Evolutionary conservation across 805 yeast species (phyloP).

Genomic region (Ogataea haglerorum): DNA sequence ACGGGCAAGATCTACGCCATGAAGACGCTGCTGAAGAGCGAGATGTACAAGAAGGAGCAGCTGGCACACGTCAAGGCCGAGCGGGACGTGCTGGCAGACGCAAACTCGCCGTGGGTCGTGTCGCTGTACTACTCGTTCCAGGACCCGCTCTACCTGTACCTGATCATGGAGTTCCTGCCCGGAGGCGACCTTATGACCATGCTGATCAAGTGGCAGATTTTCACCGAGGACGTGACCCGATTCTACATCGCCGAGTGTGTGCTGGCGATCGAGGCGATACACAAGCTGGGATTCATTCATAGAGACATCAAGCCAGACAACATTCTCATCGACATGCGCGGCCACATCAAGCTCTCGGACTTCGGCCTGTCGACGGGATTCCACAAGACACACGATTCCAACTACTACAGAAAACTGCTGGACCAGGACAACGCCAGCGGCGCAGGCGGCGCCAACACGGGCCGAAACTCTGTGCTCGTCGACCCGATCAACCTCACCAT

Average conservation of each 20-base stretch:
- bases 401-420: slow-evolving; percentile 76
- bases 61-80: slow-evolving; percentile 94
- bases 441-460: slow-evolving; percentile 31
- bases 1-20: slow-evolving; percentile 90
- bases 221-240: slow-evolving; percentile 88
- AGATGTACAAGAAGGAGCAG: slow-evolving; percentile 93
- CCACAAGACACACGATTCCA: slow-evolving; percentile 88
- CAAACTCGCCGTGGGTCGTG: slow-evolving; percentile 87
- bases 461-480: slow-evolving; percentile 77
- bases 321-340: slow-evolving; percentile 61
- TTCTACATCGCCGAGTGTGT: slow-evolving; percentile 97
- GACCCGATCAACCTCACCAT: slow-evolving; percentile 94
- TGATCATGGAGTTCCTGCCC: slow-evolving; percentile 79
- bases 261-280: slow-evolving; percentile 90
- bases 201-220: slow-evolving; percentile 91
- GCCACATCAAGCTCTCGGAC: slow-evolving; percentile 65
- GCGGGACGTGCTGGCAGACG: slow-evolving; percentile 89
- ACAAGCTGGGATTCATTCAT: slow-evolving; percentile 90
- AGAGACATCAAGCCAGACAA: slow-evolving; percentile 98
- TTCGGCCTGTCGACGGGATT: slow-evolving; percentile 87
- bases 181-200: slow-evolving; percentile 92
- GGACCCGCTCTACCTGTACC: slow-evolving; percentile 67
- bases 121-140: slow-evolving; percentile 79
- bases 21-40: slow-evolving; percentile 87
- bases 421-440: slow-evolving; percentile 50